A percentile compares a stretch with the other conserved stretches of the same genome.
Evolutionary conservation across 345 rosid species (phyloP).

Genomic region (Gynandropsis gynandra): DNA sequence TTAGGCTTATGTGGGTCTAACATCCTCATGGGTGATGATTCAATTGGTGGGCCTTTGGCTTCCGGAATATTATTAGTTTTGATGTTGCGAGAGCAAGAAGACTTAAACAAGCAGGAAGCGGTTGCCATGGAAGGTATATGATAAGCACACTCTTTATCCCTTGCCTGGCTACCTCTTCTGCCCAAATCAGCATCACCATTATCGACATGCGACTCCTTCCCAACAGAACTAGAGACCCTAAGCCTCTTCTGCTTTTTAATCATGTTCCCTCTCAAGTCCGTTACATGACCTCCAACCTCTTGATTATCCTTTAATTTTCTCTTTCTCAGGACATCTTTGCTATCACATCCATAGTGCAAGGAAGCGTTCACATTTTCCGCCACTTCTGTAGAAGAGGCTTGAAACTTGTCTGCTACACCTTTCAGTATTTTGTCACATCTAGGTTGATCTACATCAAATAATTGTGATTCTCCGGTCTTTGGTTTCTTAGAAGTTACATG

Average conservation of each 20-base stretch:
- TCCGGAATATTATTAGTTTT: slow-evolving; percentile 28
- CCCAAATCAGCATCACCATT: slow-evolving; percentile 45
- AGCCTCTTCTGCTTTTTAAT: slow-evolving; percentile 51
- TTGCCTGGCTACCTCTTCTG: slow-evolving; percentile 35
- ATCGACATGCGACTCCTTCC: slow-evolving; percentile 49
- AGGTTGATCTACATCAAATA: slow-evolving; percentile 32
- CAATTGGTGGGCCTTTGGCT: slow-evolving; percentile 43
- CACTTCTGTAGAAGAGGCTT: slow-evolving; percentile 30
- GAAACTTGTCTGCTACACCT: slow-evolving; percentile 31
- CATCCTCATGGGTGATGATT: slow-evolving; percentile 42
- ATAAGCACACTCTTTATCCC: slow-evolving; percentile 22
- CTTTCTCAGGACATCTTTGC: no score
- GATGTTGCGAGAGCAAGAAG: slow-evolving; percentile 41
- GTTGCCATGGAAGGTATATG: slow-evolving; percentile 35
- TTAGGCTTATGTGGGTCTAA: slow-evolving; percentile 27
- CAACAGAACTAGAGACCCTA: slow-evolving; percentile 45
- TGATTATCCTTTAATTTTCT: slow-evolving; percentile 50
- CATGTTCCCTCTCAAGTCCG: slow-evolving; percentile 49
- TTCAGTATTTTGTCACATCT: slow-evolving; percentile 33
- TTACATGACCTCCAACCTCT: slow-evolving; percentile 27
- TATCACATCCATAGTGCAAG: slow-evolving; percentile 29
- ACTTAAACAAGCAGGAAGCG: slow-evolving; percentile 68
- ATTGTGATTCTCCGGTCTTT: slow-evolving; percentile 36
- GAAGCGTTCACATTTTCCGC: slow-evolving; percentile 26
- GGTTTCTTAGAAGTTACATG: slow-evolving; percentile 54